phyloP scores from a whole-genome alignment of 306 rosid species.

The Cicer cuneatum region DNA sequence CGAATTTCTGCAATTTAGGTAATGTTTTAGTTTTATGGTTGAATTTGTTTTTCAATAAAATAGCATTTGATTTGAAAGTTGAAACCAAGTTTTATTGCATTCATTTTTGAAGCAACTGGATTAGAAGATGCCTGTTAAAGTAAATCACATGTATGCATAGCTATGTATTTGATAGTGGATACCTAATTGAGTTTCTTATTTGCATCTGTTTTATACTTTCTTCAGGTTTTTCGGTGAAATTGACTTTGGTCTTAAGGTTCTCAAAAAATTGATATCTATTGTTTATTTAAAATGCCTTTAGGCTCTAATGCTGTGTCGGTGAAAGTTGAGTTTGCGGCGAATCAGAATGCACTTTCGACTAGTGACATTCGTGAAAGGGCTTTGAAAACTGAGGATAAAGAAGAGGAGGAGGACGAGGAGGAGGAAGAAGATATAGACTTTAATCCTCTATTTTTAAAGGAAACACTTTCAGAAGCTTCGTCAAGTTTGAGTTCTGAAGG shows the following conservation, averaged over 20 bases:
- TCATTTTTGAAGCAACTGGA: conserved; percentile 26
- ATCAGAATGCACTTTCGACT: conserved; percentile 37
- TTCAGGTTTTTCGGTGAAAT: conserved; percentile 45
- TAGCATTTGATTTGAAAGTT: conserved; percentile 13
- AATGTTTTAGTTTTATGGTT: background rate
- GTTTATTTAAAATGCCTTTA: conserved; percentile 51
- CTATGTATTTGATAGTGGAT: background rate
- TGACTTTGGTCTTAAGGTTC: conserved; percentile 33
- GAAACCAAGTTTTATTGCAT: background rate
- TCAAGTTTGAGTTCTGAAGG: conserved; percentile 88
- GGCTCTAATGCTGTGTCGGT: conserved; percentile 51
- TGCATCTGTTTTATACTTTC: conserved; percentile 35
- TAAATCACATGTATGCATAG: background rate
- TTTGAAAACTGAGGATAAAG: conserved; percentile 51
- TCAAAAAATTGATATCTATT: conserved; percentile 27
- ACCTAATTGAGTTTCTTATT: conserved; percentile 19
- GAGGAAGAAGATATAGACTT: conserved; percentile 83
- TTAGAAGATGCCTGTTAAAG: conserved; percentile 25
- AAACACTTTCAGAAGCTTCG: conserved; percentile 77
- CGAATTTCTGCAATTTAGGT: conserved; percentile 6
- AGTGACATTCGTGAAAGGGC: conserved; percentile 45
- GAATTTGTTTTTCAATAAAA: conserved; percentile 32
- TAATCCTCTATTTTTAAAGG: conserved; percentile 73
- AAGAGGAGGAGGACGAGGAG: conserved; percentile 59
- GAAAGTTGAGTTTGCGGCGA: conserved; percentile 43